Evolutionary conservation across 1,284 basidiomycete genomes (phyloP), one percentile per base, ranked within the genome.

Genomic region (Coniophora puteana): DNA sequence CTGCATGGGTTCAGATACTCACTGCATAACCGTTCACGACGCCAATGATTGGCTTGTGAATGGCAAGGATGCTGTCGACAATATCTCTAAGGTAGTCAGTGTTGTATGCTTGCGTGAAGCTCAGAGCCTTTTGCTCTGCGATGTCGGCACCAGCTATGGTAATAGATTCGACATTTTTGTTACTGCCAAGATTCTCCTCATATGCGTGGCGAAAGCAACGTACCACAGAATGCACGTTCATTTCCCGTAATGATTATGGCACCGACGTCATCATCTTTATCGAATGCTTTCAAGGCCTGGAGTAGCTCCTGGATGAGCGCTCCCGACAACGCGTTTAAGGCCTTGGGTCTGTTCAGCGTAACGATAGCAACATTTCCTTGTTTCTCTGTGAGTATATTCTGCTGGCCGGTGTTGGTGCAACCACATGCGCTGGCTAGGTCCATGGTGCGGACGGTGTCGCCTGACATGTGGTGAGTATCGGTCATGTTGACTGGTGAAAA

Each of bases 21-120:
- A 80, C 76, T 18, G 80, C 79, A 51, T 77, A 80, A 7, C 82
- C 81, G 35, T 71, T 74, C 21, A 84, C 73, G 3, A 81, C 82
- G 16, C 76, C 80, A 26, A 84, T 65, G 46, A 83, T 74, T 3
- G 82, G 81, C 53, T 83, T 83, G 40, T 71, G 66, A 34, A 74
- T 67, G n/a, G 59, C 57, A 7, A 66, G 63, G 27, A 84, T 59
- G 45, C 54, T 54, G 27, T 75, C 66, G 28, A 69, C 72, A 69
- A 82, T 76, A 50, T 76, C 69, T 34, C 69, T 68, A 33, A 84
- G 65, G 54, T 83, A 83, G 57, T 80, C 76, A 40, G 55, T 58
- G 52, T 68, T 74, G 66, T 82, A 83, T 4, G 74, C 77, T 33
- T 74, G 62, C 24, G 76, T 65, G 52, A 80, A 69, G 58, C 55